Percentiles rank a stretch among this genome's conserved stretches.
These are phyloP conservation scores for Abrus pulchellus DNA, from an alignment of 306 rosid genomes.

Conservation along the genomic window DNA sequence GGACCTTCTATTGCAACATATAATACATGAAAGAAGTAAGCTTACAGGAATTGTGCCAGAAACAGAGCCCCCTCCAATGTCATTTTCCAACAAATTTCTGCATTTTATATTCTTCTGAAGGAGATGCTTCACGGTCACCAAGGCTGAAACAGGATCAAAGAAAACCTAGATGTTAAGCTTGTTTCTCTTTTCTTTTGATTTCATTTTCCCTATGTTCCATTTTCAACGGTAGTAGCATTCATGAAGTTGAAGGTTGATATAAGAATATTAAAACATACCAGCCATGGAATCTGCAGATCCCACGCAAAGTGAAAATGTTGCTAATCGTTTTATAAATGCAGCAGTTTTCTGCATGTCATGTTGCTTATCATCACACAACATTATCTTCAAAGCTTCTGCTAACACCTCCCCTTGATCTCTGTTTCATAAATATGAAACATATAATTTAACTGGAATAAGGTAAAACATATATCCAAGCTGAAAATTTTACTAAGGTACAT, in stretches of 20 bases:
- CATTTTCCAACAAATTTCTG: conserved; percentile 96
- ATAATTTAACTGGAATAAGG: conserved; percentile 24
- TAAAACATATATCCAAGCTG: conserved; percentile 1
- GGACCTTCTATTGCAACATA: neutral
- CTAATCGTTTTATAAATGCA: conserved; percentile 91
- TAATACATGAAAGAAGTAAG: conserved; percentile 33
- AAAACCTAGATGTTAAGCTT: conserved; percentile 32
- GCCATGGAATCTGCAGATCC: conserved; percentile 95
- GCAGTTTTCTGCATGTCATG: conserved; percentile 99
- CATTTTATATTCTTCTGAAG: conserved; percentile 92
- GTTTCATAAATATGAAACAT: conserved; percentile 46
- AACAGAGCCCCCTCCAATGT: conserved; percentile 93
- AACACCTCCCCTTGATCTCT: conserved; percentile 92
- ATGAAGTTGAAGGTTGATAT: conserved; percentile 1
- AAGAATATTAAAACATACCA: conserved; percentile 60
- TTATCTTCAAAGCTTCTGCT: conserved; percentile 93
- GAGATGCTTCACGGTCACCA: conserved; percentile 90
- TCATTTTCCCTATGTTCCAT: neutral
- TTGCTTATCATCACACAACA: conserved; percentile 96
- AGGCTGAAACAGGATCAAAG: conserved; percentile 68
- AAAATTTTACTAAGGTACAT: conserved; percentile 15
- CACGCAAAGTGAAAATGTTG: conserved; percentile 74
- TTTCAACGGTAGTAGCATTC: conserved; percentile 2
- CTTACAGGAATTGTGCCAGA: conserved; percentile 81
- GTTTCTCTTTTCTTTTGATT: neutral